A percentile compares a stretch with the other conserved stretches of the same genome.
Evolutionary conservation across 768 basidiomycete species (phyloP).

Genomic region (Kwoniella heveanensis): DNA sequence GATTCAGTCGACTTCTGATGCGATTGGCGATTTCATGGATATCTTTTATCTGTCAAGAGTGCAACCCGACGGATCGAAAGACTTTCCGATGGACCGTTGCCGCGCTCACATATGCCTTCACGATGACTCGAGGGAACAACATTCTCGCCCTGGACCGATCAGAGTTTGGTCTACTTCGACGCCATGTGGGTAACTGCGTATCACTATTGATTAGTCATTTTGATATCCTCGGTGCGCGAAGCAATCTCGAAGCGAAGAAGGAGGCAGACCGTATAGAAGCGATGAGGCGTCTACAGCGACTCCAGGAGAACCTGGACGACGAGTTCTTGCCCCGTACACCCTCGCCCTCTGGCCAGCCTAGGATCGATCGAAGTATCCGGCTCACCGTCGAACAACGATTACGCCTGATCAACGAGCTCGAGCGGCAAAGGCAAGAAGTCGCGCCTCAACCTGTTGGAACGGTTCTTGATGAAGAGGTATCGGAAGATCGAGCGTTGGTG

Average conservation of each 20-base stretch:
- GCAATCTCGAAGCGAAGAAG: slow-evolving; percentile 79
- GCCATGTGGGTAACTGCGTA: slow-evolving; percentile 94
- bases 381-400: slow-evolving; percentile 74
- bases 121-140: slow-evolving; percentile 81
- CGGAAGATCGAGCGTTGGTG: slow-evolving; percentile 88
- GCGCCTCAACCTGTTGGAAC: slow-evolving; percentile 78
- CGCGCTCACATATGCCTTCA: slow-evolving; percentile 87
- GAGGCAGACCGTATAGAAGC: slow-evolving; percentile 81
- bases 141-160: slow-evolving; percentile 84
- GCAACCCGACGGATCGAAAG: slow-evolving; percentile 89
- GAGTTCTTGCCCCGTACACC: slow-evolving; percentile 47
- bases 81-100: slow-evolving; percentile 99
- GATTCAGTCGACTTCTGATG: slow-evolving; percentile 81
- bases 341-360: slow-evolving; percentile 35
- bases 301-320: slow-evolving; percentile 60
- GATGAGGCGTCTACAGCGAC: slow-evolving; percentile 56
- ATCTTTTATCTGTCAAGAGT: slow-evolving; percentile 96
- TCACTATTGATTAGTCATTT: slow-evolving; percentile 95
- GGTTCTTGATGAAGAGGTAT: slow-evolving; percentile 88
- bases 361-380: slow-evolving; percentile 64
- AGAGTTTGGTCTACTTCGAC: slow-evolving; percentile 85
- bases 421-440: slow-evolving; percentile 69
- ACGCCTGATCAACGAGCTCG: slow-evolving; percentile 63
- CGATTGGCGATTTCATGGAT: slow-evolving; percentile 96
- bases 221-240: slow-evolving; percentile 93